phyloP scores from a whole-genome alignment of 75 land plant genomes.

The Sequoia sempervirens region DNA sequence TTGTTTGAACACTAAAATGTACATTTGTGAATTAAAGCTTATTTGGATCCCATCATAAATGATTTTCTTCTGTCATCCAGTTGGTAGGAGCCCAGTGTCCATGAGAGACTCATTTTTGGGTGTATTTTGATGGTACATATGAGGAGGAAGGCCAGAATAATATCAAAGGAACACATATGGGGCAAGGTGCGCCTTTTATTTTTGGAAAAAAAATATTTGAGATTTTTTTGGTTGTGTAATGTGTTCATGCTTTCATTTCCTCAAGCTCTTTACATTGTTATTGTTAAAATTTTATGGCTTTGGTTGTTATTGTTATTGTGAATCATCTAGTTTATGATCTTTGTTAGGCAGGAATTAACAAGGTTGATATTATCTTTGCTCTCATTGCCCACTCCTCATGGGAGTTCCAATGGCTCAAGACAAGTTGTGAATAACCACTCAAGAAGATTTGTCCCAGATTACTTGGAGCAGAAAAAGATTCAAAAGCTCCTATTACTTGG shows the following conservation, averaged over 20 bases:
- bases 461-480: conserved; percentile 59
- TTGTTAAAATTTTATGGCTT: neutral
- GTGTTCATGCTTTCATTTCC: neutral
- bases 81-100: conserved; percentile 87
- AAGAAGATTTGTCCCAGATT: conserved; percentile 44
- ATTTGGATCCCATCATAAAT: neutral
- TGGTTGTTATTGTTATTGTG: neutral
- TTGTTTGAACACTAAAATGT: neutral
- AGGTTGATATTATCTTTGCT: conserved; percentile 70
- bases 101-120: conserved; percentile 83
- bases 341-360: conserved; percentile 68
- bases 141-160: conserved; percentile 90
- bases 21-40: neutral
- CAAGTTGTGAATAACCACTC: conserved; percentile 43
- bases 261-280: neutral
- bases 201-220: neutral
- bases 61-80: conserved; percentile 31
- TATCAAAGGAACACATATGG: conserved; percentile 88
- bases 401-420: conserved; percentile 27
- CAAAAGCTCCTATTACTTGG: conserved; percentile 89
- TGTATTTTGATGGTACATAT: conserved; percentile 83
- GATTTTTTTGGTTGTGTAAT: neutral
- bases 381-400: conserved; percentile 77
- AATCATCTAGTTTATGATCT: conserved; percentile 9
- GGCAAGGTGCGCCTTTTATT: conserved; percentile 46